A percentile compares a stretch with the other conserved stretches of the same genome.
These are phyloP conservation scores for Croton laevigatus DNA, from an alignment of 441 rosid genomes.

Conservation along the genomic window DNA sequence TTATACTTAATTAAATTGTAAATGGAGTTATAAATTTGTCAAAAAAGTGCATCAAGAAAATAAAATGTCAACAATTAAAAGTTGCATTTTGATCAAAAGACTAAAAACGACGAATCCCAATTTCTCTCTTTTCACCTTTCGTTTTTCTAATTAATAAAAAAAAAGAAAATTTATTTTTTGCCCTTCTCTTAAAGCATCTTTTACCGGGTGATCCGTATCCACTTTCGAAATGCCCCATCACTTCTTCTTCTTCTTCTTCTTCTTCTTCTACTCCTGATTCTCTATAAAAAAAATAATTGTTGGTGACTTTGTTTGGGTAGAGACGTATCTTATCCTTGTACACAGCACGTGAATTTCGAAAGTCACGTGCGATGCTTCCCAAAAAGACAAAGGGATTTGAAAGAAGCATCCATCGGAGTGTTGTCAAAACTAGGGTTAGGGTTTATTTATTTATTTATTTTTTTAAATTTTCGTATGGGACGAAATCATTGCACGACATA, in stretches of 20 bases:
- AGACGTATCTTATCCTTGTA: constrained; percentile 23
- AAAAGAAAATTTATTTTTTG: background rate
- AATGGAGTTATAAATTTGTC: background rate
- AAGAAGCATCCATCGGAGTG: background rate
- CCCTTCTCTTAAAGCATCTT: constrained; percentile 28
- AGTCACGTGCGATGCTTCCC: constrained; percentile 34
- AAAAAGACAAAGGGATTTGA: constrained; percentile 21
- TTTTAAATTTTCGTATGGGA: constrained; percentile 14
- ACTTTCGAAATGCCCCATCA: constrained; percentile 28
- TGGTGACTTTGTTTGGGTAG: too few relatives aligned
- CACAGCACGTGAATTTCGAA: constrained; percentile 31
- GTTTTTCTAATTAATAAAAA: background rate
- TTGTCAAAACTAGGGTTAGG: constrained; percentile 33
- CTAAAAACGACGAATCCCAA: constrained; percentile 21
- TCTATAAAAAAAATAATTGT: background rate
- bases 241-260: constrained; percentile 11
- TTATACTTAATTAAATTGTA: background rate
- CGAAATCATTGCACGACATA: constrained; percentile 47
- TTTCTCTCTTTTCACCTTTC: constrained; percentile 15
- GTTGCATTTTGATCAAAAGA: constrained; percentile 21
- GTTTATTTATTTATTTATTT: constrained; percentile 1
- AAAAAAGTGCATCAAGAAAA: constrained; percentile 22
- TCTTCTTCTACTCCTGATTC: background rate
- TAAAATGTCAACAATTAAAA: constrained; percentile 26
- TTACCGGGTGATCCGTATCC: constrained; percentile 36